Base-by-base conservation (phyloP, 805 yeast genomes). In the Candida peoriensis region DNA sequence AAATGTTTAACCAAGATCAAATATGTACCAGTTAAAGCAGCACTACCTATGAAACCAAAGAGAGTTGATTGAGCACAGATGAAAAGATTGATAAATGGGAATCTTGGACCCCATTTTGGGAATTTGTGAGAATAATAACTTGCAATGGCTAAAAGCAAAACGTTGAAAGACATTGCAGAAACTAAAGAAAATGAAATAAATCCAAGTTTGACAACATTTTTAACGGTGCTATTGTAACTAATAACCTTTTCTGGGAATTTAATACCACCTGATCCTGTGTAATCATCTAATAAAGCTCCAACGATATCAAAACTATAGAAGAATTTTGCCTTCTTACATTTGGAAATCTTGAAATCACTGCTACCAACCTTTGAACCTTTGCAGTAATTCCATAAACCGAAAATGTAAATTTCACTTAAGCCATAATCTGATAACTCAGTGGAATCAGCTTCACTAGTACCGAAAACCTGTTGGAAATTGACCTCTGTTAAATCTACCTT, bases 351-450 rank as follows among this genome's bases (percentile, higher is more conserved):
- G 28, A 55, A 47, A 24, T 38, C 38, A 20, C 52, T 47, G 13
- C 30, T 20, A 21, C 32, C 30, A 21, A 18, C 19, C 9, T 24
- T 33, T 12, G 33, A 44, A 16, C 78, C 81, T 35, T 62, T 47
- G 55, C 88, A 80, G 57, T 75, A 78, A 17, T 81, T 81, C 74
- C 81, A 79, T 45, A 75, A 57, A 24, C 85, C 83, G 22, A 77
- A 60, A 12, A 72, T 65, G 44, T 73, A 74, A 20, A 70, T 61
- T 28, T 68, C 69, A 4, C 72, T 54, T 8, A 76, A 46, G 3
- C 72, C 72, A 19, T 23, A 20, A 5, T 25, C 19, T 16, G 28
- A 15, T 8, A 25, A 18, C 9, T 18, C 11, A 7, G 20, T n/a
- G 3, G 28, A 7, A 3, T 14, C 9, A 2, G 20, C 32, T 21